Percentiles rank a stretch among this genome's conserved stretches.
Conservation (phyloP, 192 early-diverging fungal species). For the Umbelopsis isabellina region DNA sequence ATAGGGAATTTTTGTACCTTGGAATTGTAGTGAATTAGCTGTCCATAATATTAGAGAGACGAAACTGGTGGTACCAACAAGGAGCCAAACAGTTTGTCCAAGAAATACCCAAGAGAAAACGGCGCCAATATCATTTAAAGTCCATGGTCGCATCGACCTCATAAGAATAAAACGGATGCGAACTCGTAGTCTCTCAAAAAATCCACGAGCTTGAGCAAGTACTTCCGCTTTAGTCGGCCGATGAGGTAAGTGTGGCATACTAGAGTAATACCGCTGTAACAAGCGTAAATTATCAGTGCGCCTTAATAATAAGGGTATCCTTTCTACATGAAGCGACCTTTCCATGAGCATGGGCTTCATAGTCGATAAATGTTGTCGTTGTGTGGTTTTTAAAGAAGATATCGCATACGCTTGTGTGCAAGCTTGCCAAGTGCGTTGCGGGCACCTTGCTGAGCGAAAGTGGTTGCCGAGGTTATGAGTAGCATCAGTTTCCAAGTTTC, state of each 20-base stretch:
- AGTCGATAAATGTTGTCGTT: neutral
- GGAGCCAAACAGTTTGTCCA: conserved; percentile 81
- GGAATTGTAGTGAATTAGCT: conserved; percentile 83
- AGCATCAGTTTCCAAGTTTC: neutral
- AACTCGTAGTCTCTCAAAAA: conserved; percentile 63
- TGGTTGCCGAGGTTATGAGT: neutral
- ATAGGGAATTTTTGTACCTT: conserved; percentile 51
- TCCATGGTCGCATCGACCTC: conserved; percentile 74
- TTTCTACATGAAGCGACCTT: neutral
- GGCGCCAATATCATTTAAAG: conserved; percentile 87
- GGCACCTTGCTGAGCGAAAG: neutral
- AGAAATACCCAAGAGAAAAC: conserved; percentile 88
- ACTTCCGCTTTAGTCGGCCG: conserved; percentile 53
- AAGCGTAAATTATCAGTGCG: conserved; percentile 5
- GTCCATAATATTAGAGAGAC: conserved; percentile 78
- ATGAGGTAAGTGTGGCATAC: conserved; percentile 33
- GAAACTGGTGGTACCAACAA: conserved; percentile 89
- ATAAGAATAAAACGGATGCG: conserved; percentile 64
- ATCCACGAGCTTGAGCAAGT: conserved; percentile 58
- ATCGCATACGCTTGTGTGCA: neutral
- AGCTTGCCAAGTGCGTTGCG: neutral
- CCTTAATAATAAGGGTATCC: neutral
- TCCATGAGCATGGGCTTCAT: neutral
- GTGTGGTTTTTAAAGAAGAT: neutral
- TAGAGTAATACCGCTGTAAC: conserved; percentile 12